Conservation (phyloP, 2,329 filamentous ascomycete species). For the Cytospora piceae region DNA sequence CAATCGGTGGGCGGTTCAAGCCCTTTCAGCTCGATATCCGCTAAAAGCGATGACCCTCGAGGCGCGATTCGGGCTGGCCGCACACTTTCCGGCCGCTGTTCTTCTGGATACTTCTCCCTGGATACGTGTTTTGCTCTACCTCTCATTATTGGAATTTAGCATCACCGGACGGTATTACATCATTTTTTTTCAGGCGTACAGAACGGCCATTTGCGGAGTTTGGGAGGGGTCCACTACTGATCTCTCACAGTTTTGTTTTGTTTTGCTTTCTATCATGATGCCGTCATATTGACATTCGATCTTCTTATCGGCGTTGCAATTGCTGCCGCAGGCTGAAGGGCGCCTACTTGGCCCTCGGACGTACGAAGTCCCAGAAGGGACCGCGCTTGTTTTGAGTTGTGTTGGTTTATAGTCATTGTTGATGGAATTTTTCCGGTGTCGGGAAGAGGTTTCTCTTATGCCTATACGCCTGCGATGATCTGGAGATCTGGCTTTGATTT, state of each 20-base stretch:
- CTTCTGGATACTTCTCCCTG: slow-evolving; percentile 8
- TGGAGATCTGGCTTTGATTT: slow-evolving; percentile 6
- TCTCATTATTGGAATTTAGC: slow-evolving; percentile 29
- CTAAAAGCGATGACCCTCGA: slow-evolving; percentile 46
- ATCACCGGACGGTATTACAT: slow-evolving; percentile 26
- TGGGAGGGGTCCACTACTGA: slow-evolving; percentile 25
- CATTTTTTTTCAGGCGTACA: slow-evolving; percentile 18
- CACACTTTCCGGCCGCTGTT: slow-evolving; percentile 6
- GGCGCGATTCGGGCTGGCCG: slow-evolving; percentile 9
- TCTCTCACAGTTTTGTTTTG: slow-evolving; percentile 26
- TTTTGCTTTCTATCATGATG: slow-evolving; percentile 17
- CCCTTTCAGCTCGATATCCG: slow-evolving; percentile 83
- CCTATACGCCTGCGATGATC: slow-evolving; percentile 3
- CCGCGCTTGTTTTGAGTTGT: slow-evolving; percentile 8
- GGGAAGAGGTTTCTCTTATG: not conserved
- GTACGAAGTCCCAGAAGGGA: slow-evolving; percentile 15
- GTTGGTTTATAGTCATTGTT: slow-evolving; percentile 14
- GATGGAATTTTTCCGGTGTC: slow-evolving; percentile 11
- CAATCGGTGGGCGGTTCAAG: slow-evolving; percentile 79
- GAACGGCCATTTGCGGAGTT: slow-evolving; percentile 28
- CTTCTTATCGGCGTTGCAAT: slow-evolving; percentile 12
- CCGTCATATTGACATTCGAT: slow-evolving; percentile 6
- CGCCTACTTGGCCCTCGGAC: slow-evolving; percentile 3
- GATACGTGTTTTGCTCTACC: slow-evolving; percentile 29
- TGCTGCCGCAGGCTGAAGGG: slow-evolving; percentile 8